These are phyloP conservation scores for Phytophthora sojae DNA, from an alignment of 352 stramenopile species.

Conservation along the genomic window DNA sequence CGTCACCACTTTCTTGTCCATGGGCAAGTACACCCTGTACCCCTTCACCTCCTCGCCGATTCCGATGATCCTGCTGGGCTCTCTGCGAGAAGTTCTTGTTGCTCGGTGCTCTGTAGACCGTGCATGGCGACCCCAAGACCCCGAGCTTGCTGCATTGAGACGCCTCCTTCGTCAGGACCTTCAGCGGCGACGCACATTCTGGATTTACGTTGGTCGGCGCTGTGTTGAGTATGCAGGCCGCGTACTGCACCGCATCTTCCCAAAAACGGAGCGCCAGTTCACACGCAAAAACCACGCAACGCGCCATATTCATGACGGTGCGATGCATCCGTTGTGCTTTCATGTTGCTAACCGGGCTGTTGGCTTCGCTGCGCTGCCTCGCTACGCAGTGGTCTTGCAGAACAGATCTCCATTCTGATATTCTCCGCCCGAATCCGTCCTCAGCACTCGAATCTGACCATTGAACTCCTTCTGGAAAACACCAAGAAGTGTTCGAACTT, in stretches of 20 bases:
- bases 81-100: neutral
- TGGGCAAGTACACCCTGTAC: neutral
- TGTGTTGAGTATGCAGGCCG: neutral
- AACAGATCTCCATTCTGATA: neutral
- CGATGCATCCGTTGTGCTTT: neutral
- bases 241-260: neutral
- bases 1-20: neutral
- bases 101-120: neutral
- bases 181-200: too few relatives aligned
- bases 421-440: neutral
- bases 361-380: neutral
- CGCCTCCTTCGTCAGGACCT: neutral
- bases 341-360: neutral
- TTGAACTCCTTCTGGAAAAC: neutral
- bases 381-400: neutral
- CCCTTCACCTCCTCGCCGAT: neutral
- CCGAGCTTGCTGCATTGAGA: too few relatives aligned
- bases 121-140: neutral
- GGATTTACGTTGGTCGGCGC: too few relatives aligned
- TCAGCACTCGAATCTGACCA: neutral
- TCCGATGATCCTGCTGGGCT: neutral
- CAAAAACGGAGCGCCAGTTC: neutral
- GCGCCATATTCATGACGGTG: neutral
- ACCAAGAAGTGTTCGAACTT: neutral
- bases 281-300: neutral